Conservation (phyloP, 2,329 filamentous ascomycete species). For the Fonsecaea erecta region DNA sequence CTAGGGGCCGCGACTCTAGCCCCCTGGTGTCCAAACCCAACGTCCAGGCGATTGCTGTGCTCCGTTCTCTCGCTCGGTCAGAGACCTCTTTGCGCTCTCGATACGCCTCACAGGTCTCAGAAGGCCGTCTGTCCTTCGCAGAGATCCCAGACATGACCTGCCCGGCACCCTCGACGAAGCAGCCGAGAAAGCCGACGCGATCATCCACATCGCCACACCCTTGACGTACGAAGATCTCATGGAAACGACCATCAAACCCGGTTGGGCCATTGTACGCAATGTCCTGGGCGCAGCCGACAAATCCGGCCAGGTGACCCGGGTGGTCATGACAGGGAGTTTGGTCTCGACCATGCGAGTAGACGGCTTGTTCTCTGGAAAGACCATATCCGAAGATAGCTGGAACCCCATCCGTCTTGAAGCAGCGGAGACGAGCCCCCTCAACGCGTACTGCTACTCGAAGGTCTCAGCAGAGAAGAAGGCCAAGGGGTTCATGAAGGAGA, state of each 20-base stretch:
- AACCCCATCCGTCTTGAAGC: constrained; percentile 19
- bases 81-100: constrained; percentile 13
- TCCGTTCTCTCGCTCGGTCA: constrained; percentile 13
- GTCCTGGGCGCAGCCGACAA: constrained; percentile 13
- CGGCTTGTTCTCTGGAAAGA: constrained; percentile 6
- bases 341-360: constrained; percentile 13
- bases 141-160: constrained; percentile 22
- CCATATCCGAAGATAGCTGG: constrained; percentile 10
- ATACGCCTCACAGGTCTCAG: constrained; percentile 15
- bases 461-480: constrained; percentile 19
- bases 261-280: constrained; percentile 18
- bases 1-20: constrained; percentile 16
- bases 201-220: constrained; percentile 24
- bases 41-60: constrained; percentile 17
- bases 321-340: constrained; percentile 22
- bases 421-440: constrained; percentile 4
- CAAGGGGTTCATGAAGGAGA: constrained; percentile 19
- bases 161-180: constrained; percentile 10
- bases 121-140: constrained; percentile 14
- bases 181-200: constrained; percentile 11
- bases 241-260: constrained; percentile 18
- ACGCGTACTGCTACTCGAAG: constrained; percentile 23
- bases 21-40: constrained; percentile 5
- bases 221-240: constrained; percentile 19
- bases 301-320: constrained; percentile 9